These are phyloP conservation scores for Fonsecaea erecta DNA, from an alignment of 2,329 filamentous ascomycete genomes.

Conservation along the genomic window DNA sequence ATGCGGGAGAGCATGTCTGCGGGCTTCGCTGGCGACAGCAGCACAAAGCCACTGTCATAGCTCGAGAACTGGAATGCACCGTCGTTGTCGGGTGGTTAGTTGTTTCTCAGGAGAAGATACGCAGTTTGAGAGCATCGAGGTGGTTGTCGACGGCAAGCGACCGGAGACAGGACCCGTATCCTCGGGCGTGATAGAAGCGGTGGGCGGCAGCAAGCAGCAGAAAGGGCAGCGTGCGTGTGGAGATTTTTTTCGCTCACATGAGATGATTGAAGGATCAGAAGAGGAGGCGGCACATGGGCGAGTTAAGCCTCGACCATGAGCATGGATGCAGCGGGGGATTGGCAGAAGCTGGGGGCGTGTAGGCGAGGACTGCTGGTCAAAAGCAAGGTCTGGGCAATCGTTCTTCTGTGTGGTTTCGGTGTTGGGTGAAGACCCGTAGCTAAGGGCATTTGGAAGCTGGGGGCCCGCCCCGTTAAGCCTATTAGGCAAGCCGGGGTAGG, in stretches of 20 bases:
- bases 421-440: not conserved
- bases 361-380: conserved; percentile 4
- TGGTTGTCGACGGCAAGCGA: conserved; percentile 1
- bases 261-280: conserved; percentile 11
- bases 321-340: conserved; percentile 2
- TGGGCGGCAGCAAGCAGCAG: conserved; percentile 3
- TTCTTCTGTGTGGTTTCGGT: not conserved
- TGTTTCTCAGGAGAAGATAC: conserved; percentile 7
- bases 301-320: conserved; percentile 8
- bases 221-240: conserved; percentile 3
- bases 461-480: conserved; percentile 11
- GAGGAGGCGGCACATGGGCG: conserved; percentile 4
- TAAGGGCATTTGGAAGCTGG: conserved; percentile 11
- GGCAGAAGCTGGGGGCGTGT: conserved; percentile 2
- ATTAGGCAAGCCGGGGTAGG: conserved; percentile 16
- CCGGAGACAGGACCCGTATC: not conserved
- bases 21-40: conserved; percentile 15
- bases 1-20: conserved; percentile 35
- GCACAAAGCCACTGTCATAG: conserved; percentile 26
- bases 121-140: not conserved
- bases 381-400: conserved; percentile 1
- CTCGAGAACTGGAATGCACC: conserved; percentile 1
- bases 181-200: conserved; percentile 7
- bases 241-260: conserved; percentile 24
- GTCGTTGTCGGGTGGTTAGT: conserved; percentile 59